A percentile compares a stretch with the other conserved stretches of the same genome.
Conservation (phyloP, 768 basidiomycete genomes). For the Rhizopogon roseolus region DNA sequence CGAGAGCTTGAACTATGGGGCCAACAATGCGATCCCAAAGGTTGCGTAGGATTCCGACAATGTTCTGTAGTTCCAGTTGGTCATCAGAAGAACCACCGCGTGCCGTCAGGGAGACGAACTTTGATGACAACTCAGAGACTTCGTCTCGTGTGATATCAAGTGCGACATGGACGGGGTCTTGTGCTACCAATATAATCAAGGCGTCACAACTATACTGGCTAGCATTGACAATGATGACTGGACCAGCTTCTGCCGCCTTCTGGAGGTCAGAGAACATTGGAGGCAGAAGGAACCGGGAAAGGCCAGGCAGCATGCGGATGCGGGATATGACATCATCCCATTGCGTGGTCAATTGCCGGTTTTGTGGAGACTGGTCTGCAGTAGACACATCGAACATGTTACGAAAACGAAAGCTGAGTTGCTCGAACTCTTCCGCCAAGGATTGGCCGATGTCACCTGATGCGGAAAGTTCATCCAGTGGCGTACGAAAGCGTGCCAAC, state of each 20-base stretch:
- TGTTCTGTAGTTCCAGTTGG: conserved; percentile 9
- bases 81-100: conserved; percentile 8
- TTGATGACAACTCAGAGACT: conserved; percentile 5
- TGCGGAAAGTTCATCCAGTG: conserved; percentile 18
- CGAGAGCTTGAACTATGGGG: conserved; percentile 15
- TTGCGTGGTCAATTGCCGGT: not conserved
- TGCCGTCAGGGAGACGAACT: conserved; percentile 1
- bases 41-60: conserved; percentile 8
- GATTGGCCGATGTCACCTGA: conserved; percentile 7
- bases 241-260: conserved; percentile 9
- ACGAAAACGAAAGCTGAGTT: conserved; percentile 7
- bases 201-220: conserved; percentile 9
- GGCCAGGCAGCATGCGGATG: conserved; percentile 8
- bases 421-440: conserved; percentile 23
- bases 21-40: conserved; percentile 21
- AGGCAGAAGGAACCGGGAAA: conserved; percentile 9
- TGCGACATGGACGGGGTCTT: conserved; percentile 4
- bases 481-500: conserved; percentile 18
- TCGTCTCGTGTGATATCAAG: conserved; percentile 1
- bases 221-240: conserved; percentile 12
- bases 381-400: not conserved
- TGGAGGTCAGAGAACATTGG: conserved; percentile 1
- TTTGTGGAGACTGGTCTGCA: not conserved
- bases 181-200: conserved; percentile 7
- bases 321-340: conserved; percentile 4